These are phyloP conservation scores for Rugonectria rugulosa DNA, from an alignment of 2,329 filamentous ascomycete genomes.

Conservation along the genomic window DNA sequence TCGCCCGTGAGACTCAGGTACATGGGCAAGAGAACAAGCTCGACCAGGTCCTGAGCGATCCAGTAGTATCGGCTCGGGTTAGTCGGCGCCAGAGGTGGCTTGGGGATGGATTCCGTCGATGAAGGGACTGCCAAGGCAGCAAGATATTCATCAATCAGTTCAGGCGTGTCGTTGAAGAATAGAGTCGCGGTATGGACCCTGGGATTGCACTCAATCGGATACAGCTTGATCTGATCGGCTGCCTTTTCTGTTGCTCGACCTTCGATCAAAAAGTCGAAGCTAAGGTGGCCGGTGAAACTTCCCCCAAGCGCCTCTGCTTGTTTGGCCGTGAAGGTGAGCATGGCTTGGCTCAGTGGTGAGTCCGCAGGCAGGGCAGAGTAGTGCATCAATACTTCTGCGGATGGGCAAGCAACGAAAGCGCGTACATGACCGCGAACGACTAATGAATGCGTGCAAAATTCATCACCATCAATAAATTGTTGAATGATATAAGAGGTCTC, in stretches of 20 bases:
- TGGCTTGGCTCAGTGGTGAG: constrained; percentile 62
- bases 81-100: constrained; percentile 33
- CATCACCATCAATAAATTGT: constrained; percentile 66
- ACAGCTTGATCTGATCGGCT: constrained; percentile 51
- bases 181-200: constrained; percentile 72
- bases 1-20: constrained; percentile 42
- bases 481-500: constrained; percentile 60
- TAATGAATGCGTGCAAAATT: constrained; percentile 77
- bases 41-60: constrained; percentile 71
- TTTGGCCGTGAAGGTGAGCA: constrained; percentile 69
- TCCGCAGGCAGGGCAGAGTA: constrained; percentile 66
- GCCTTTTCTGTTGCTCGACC: constrained; percentile 11
- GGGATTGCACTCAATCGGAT: constrained; percentile 77
- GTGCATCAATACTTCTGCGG: constrained; percentile 69
- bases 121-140: constrained; percentile 46
- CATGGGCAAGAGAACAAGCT: constrained; percentile 55
- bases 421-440: constrained; percentile 70
- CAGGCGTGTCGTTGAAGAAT: constrained; percentile 59
- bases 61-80: constrained; percentile 59
- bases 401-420: constrained; percentile 72
- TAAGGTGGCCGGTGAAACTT: constrained; percentile 72
- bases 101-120: constrained; percentile 2
- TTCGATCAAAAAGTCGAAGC: constrained; percentile 72
- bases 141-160: constrained; percentile 62
- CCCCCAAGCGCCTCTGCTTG: constrained; percentile 61